These are phyloP conservation scores for Tetrapisispora arboricola DNA, from an alignment of 805 yeast species.

Conservation along the genomic window DNA sequence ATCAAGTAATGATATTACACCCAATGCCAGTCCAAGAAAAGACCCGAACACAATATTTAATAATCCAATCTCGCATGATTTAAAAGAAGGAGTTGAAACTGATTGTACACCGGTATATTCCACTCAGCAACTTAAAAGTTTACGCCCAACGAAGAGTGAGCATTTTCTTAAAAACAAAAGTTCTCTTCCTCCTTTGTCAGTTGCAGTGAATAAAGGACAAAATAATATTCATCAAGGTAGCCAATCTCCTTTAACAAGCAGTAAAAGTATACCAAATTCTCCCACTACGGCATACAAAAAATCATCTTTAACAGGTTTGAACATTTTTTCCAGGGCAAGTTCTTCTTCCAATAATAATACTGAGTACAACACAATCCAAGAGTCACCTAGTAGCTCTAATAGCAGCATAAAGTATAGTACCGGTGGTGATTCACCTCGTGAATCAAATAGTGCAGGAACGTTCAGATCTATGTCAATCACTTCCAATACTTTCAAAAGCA, in stretches of 20 bases:
- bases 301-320: conserved; percentile 27
- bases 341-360: conserved; percentile 19
- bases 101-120: not conserved
- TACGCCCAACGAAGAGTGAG: conserved; percentile 8
- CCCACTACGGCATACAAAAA: conserved; percentile 14
- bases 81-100: not conserved
- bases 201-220: conserved; percentile 20
- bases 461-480: conserved; percentile 30
- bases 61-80: not conserved
- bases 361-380: not conserved
- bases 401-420: not conserved
- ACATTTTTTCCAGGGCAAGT: conserved; percentile 19
- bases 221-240: conserved; percentile 10
- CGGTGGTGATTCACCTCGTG: conserved; percentile 3
- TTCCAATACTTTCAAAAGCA: conserved; percentile 25
- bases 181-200: conserved; percentile 25
- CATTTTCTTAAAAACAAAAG: conserved; percentile 19
- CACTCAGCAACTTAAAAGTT: not conserved
- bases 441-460: conserved; percentile 4
- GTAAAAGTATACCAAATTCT: conserved; percentile 9
- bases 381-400: not conserved
- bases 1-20: conserved; percentile 21
- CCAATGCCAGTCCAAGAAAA: conserved; percentile 17
- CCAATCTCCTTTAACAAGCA: conserved; percentile 4
- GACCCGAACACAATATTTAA: not conserved